Conservation (phyloP, 306 rosid species). For the Mucuna pruriens region DNA sequence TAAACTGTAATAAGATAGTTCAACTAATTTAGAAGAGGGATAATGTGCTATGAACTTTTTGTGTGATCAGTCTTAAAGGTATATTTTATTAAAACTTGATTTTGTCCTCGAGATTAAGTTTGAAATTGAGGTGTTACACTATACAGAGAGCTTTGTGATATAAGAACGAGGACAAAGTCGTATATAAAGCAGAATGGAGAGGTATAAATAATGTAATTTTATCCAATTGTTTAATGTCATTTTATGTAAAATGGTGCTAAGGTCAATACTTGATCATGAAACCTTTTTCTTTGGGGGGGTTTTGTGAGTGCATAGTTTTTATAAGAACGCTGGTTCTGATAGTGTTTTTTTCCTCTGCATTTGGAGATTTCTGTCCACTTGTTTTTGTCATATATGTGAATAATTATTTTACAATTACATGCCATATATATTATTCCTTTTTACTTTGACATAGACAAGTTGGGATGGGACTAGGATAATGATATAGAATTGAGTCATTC, state of each 20-base stretch:
- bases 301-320: neutral
- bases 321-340: neutral
- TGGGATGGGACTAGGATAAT: constrained; percentile 9
- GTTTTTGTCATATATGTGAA: neutral
- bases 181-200: constrained; percentile 3
- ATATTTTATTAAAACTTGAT: constrained; percentile 6
- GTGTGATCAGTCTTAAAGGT: neutral
- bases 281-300: neutral
- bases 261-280: neutral
- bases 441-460: neutral
- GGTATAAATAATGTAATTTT: neutral
- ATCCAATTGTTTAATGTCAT: neutral
- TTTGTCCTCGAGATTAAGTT: constrained; percentile 16
- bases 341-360: neutral
- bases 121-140: constrained; percentile 14
- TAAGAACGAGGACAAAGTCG: constrained; percentile 14
- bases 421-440: neutral
- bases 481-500: neutral
- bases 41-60: constrained; percentile 24
- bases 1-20: constrained; percentile 5
- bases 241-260: neutral
- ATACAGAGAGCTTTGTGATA: constrained; percentile 14
- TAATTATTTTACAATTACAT: constrained; percentile 3
- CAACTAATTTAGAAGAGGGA: constrained; percentile 3
- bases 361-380: constrained; percentile 6